A percentile compares a stretch with the other conserved stretches of the same genome.
Evolutionary conservation across 805 yeast species (phyloP).

Genomic region (Pichia ethanolica): DNA sequence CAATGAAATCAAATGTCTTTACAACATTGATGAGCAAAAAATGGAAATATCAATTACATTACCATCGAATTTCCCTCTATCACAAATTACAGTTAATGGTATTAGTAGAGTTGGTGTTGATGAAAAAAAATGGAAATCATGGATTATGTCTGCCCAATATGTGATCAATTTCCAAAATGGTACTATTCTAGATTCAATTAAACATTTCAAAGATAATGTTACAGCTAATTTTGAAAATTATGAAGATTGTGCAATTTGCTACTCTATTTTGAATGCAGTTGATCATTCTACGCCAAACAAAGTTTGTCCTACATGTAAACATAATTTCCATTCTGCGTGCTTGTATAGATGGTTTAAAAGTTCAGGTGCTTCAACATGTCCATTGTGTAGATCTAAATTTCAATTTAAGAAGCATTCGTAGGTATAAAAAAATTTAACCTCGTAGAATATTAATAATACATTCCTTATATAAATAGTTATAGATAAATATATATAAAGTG

Average conservation of each 20-base stretch:
- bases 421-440: not conserved
- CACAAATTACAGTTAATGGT: slow-evolving; percentile 68
- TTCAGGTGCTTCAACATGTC: slow-evolving; percentile 88
- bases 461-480: too few species aligned
- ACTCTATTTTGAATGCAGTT: slow-evolving; percentile 76
- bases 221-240: slow-evolving; percentile 84
- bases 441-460: not conserved
- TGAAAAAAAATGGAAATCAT: slow-evolving; percentile 89
- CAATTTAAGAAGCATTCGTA: slow-evolving; percentile 25
- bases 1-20: slow-evolving; percentile 65
- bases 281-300: slow-evolving; percentile 88
- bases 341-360: slow-evolving; percentile 96
- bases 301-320: slow-evolving; percentile 81
- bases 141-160: slow-evolving; percentile 87
- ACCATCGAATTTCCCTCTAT: slow-evolving; percentile 74
- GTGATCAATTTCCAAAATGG: slow-evolving; percentile 71
- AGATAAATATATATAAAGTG: not conserved
- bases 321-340: slow-evolving; percentile 94
- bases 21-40: slow-evolving; percentile 78
- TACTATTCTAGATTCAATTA: slow-evolving; percentile 59
- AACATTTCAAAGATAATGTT: slow-evolving; percentile 65
- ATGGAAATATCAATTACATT: slow-evolving; percentile 71
- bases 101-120: slow-evolving; percentile 78
- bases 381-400: slow-evolving; percentile 64
- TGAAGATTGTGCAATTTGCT: slow-evolving; percentile 96